These are phyloP conservation scores for Pinus taeda DNA, from an alignment of 75 land plant genomes.

Conservation along the genomic window DNA sequence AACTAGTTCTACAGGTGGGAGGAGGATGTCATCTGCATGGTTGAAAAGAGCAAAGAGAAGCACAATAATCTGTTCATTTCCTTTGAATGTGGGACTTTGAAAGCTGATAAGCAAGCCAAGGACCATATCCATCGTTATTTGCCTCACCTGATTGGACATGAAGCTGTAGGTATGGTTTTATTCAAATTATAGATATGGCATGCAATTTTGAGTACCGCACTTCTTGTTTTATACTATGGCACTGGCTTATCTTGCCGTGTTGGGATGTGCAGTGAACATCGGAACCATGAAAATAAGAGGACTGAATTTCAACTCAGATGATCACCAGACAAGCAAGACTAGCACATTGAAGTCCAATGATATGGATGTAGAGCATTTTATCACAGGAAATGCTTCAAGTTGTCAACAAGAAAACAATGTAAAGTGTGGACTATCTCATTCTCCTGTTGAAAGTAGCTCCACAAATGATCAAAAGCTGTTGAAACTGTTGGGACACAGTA, in stretches of 20 bases:
- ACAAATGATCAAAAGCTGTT: not conserved
- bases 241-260: not conserved
- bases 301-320: slow-evolving; percentile 41
- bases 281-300: slow-evolving; percentile 74
- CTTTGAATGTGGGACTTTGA: slow-evolving; percentile 89
- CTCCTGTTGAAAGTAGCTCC: not conserved
- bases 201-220: not conserved
- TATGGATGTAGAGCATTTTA: not conserved
- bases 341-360: not conserved
- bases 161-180: slow-evolving; percentile 74
- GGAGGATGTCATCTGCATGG: slow-evolving; percentile 67
- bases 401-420: not conserved
- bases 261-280: slow-evolving; percentile 61
- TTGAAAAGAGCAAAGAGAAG: slow-evolving; percentile 44
- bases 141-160: slow-evolving; percentile 77
- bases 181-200: not conserved
- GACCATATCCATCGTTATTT: slow-evolving; percentile 66
- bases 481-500: not conserved
- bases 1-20: slow-evolving; percentile 70
- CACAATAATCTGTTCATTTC: slow-evolving; percentile 40
- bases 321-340: slow-evolving; percentile 5
- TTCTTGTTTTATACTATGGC: not conserved
- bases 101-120: slow-evolving; percentile 88
- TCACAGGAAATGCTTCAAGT: not conserved
- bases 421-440: not conserved